phyloP scores from a whole-genome alignment of 2,329 filamentous ascomycete genomes.

The Gremmenia infestans region DNA sequence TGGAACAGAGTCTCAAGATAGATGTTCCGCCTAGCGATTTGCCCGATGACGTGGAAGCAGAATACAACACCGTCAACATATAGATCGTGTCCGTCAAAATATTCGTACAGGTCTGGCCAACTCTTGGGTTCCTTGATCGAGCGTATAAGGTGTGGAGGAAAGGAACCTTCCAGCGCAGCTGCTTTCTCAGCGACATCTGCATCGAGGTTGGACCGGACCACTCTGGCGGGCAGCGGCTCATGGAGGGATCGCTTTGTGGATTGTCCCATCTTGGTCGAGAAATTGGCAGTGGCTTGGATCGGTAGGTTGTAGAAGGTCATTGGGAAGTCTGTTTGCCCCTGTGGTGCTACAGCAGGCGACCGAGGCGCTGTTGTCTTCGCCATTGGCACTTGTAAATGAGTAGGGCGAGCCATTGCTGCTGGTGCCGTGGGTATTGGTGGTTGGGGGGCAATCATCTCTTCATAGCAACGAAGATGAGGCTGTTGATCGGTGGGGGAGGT shows the following conservation, averaged over 20 bases:
- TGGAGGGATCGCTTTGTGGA: slow-evolving; percentile 8
- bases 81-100: slow-evolving; percentile 32
- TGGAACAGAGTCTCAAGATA: not conserved
- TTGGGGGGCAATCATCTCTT: not conserved
- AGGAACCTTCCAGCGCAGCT: slow-evolving; percentile 7
- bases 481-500: not conserved
- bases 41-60: slow-evolving; percentile 26
- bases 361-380: too few relatives aligned
- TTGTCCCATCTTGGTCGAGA: slow-evolving; percentile 19
- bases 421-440: not conserved
- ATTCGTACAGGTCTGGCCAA: slow-evolving; percentile 28
- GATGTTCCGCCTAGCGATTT: slow-evolving; percentile 16
- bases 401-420: not conserved
- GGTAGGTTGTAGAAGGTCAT: slow-evolving; percentile 10
- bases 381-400: too few relatives aligned
- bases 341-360: too few relatives aligned
- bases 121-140: slow-evolving; percentile 6
- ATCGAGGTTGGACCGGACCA: slow-evolving; percentile 11
- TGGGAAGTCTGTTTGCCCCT: not conserved
- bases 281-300: slow-evolving; percentile 10
- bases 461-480: not conserved
- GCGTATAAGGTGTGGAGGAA: slow-evolving; percentile 10
- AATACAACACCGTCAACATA: slow-evolving; percentile 26
- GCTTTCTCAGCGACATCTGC: slow-evolving; percentile 9
- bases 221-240: slow-evolving; percentile 1